These are phyloP conservation scores for Gloeophyllum trabeum DNA, from an alignment of 768 basidiomycete species.

Conservation along the genomic window DNA sequence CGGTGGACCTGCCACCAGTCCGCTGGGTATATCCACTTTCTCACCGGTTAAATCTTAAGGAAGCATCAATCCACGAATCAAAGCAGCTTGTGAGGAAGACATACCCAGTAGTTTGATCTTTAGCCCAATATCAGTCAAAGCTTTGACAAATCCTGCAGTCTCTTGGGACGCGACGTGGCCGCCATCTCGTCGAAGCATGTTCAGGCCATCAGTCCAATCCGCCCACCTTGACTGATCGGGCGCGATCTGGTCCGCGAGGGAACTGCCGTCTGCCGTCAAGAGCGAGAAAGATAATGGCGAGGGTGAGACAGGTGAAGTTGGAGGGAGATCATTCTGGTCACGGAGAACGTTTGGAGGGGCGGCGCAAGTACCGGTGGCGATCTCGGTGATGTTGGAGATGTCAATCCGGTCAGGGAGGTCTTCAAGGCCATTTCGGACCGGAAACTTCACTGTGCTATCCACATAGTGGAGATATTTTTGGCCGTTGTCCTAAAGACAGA, in stretches of 20 bases:
- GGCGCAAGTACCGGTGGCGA: constrained; percentile 62
- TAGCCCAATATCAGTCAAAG: constrained; percentile 82
- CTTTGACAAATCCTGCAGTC: constrained; percentile 78
- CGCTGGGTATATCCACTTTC: constrained; percentile 80
- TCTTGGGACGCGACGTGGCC: constrained; percentile 79
- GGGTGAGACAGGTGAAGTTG: constrained; percentile 37
- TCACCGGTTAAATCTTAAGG: constrained; percentile 74
- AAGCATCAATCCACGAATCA: neutral
- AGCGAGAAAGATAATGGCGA: constrained; percentile 74
- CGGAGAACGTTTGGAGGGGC: constrained; percentile 55
- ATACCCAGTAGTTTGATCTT: constrained; percentile 83
- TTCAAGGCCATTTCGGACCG: constrained; percentile 70
- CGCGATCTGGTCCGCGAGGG: constrained; percentile 70
- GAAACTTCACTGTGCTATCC: constrained; percentile 72
- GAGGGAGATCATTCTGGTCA: constrained; percentile 49
- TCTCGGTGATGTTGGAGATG: constrained; percentile 66
- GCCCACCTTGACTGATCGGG: constrained; percentile 74
- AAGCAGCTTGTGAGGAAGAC: constrained; percentile 12
- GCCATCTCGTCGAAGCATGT: constrained; percentile 74
- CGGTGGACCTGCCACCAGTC: constrained; percentile 65
- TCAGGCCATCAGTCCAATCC: constrained; percentile 91
- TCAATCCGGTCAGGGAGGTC: constrained; percentile 86
- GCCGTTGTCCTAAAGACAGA: constrained; percentile 51
- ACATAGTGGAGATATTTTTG: constrained; percentile 78
- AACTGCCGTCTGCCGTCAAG: constrained; percentile 55